Base-by-base conservation (phyloP, 2,329 filamentous ascomycete species). In the Fusarium liriodendri region DNA sequence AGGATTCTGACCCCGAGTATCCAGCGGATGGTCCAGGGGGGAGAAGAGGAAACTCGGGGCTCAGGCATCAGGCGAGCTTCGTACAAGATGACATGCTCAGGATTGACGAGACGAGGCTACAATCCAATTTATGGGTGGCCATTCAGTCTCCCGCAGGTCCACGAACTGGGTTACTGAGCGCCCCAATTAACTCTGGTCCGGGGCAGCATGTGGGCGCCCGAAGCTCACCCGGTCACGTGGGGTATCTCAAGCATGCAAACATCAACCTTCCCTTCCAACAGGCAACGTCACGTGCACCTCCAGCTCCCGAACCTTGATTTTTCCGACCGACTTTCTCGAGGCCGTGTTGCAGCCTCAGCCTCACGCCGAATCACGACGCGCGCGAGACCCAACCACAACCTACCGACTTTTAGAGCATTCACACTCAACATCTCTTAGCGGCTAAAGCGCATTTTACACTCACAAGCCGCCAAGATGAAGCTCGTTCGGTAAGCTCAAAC, bases 401-500 rank as follows among this genome's bases (percentile, higher is more conserved):
- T 14, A 61, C 62, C 67, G 22, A 68, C 64, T 62, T 66, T 40
- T 69, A n/a, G 27, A 54, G 47, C n/a, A 54, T 54, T 58, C 35
- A 57, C 54, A 42, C 62, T 11, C 35, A 65, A 27, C 42, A 47
- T 59, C 22, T 45, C 40, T 22, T 37, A 66, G 33, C 38, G 45
- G 18, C 58, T 45, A 16, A 68, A 69, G 61, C 54, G 57, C 67
- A 67, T 65, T 67, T 16, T 45, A 42, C 52, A 63, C 50, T 61
- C 13, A 20, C 25, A 71, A 47, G 22, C 77, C 79, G 83, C 74
- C 88, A 94, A 84, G 74, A 98, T 98, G 95, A 98, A 98, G 93
- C 94, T 98, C 88, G 95, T 98, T 85, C 94, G 95, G 95, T 98
- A 91, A 87, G 92, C 63, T 58, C 6, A 33, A 54, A 27, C 18